A percentile compares a stretch with the other conserved stretches of the same genome.
phyloP scores from a whole-genome alignment of 345 rosid genomes.

The Corymbia maculata region DNA sequence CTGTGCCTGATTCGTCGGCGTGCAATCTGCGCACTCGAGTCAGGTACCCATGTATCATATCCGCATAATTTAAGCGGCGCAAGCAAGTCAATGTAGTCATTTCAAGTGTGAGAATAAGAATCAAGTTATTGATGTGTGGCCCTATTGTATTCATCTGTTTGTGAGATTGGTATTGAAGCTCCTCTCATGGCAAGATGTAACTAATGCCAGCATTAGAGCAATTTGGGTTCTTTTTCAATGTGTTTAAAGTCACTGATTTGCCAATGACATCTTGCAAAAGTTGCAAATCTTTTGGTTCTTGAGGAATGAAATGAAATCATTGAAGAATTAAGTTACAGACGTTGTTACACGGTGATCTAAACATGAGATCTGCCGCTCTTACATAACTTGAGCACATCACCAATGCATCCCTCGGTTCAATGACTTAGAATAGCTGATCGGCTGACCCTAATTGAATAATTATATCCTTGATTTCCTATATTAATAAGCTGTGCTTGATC shows the following conservation, averaged over 20 bases:
- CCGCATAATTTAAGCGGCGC: not conserved
- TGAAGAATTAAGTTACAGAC: not conserved
- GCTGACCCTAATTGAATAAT: rapidly evolving
- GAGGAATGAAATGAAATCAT: not conserved
- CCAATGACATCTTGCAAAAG: not conserved
- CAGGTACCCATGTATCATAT: not conserved
- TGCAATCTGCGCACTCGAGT: not conserved
- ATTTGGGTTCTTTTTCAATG: not conserved
- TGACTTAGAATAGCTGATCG: not conserved
- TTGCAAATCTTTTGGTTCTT: not conserved
- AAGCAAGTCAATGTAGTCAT: not conserved
- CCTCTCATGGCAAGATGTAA: not conserved
- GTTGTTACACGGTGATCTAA: rapidly evolving
- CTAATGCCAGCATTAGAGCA: not conserved
- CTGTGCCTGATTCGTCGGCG: conserved; percentile 21
- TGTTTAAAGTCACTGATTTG: not conserved
- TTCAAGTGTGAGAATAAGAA: not conserved
- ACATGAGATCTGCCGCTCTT: not conserved
- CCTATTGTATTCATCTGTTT: not conserved
- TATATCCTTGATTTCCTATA: not conserved
- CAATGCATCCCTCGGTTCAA: not conserved
- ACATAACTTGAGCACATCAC: not conserved
- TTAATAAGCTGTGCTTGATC: not conserved
- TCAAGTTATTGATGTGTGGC: not conserved
- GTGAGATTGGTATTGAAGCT: not conserved